These are phyloP conservation scores for Apiospora koreana DNA, from an alignment of 2,329 filamentous ascomycete species.

Conservation along the genomic window DNA sequence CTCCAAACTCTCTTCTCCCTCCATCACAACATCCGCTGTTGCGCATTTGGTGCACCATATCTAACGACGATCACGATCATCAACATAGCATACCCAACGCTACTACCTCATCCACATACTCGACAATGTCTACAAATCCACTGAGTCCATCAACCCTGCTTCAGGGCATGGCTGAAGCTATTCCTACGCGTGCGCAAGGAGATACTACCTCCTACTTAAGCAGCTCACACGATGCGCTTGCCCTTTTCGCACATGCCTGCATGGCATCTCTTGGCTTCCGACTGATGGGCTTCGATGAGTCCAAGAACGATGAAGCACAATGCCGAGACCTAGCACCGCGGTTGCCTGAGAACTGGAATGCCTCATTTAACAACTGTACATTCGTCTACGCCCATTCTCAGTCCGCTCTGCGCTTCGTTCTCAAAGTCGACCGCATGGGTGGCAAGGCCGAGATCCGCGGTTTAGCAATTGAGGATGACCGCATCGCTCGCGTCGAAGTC, in stretches of 20 bases:
- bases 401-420: constrained; percentile 79
- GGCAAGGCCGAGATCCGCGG: constrained; percentile 82
- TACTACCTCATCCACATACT: not conserved
- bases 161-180: constrained; percentile 58
- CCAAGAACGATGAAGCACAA: constrained; percentile 66
- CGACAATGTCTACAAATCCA: constrained; percentile 33
- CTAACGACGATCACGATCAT: not conserved
- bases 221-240: constrained; percentile 78
- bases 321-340: constrained; percentile 59
- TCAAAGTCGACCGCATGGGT: constrained; percentile 82
- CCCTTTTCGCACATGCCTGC: constrained; percentile 80
- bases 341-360: constrained; percentile 80
- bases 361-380: constrained; percentile 66
- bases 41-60: not conserved
- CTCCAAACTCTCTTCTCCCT: not conserved
- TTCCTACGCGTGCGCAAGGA: constrained; percentile 53
- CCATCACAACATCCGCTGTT: not conserved
- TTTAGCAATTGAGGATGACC: constrained; percentile 77
- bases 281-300: constrained; percentile 81
- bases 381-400: constrained; percentile 88
- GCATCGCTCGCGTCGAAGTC: constrained; percentile 77
- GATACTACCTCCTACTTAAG: constrained; percentile 65
- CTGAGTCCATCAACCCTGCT: constrained; percentile 49
- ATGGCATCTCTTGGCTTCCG: constrained; percentile 80
- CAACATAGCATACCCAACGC: not conserved